These are phyloP conservation scores for Kwoniella dendrophila DNA, from an alignment of 768 basidiomycete genomes.

Conservation along the genomic window DNA sequence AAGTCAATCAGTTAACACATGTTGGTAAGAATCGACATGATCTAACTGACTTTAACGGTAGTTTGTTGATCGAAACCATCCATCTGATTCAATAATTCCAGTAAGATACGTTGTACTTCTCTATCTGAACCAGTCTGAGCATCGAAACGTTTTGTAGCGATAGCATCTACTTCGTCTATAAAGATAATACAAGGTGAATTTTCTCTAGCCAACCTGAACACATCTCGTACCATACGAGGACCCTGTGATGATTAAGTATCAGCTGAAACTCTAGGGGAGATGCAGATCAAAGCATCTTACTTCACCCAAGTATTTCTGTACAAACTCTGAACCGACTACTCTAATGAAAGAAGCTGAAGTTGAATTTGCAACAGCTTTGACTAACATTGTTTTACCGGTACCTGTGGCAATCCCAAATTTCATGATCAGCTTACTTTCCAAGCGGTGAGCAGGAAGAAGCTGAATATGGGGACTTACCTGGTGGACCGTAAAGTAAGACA, in stretches of 20 bases:
- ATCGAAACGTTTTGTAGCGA: constrained; percentile 99
- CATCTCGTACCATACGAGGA: constrained; percentile 98
- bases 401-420: constrained; percentile 60
- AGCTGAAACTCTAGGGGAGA: too few species aligned
- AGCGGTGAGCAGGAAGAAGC: neutral
- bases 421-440: neutral
- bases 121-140: constrained; percentile 98
- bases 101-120: constrained; percentile 96
- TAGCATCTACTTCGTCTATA: constrained; percentile 92
- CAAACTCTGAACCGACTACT: constrained; percentile 97
- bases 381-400: constrained; percentile 98
- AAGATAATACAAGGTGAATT: constrained; percentile 98
- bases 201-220: constrained; percentile 95
- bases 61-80: constrained; percentile 99
- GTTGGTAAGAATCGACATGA: neutral
- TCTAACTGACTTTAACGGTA: constrained; percentile 81
- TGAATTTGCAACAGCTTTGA: constrained; percentile 98
- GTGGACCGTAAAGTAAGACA: constrained; percentile 94
- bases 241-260: constrained; percentile 60
- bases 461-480: constrained; percentile 63
- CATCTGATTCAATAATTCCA: constrained; percentile 98
- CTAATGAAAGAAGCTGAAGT: constrained; percentile 97
- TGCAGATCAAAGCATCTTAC: too few species aligned
- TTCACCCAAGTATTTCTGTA: constrained; percentile 98
- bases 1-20: constrained; percentile 7